Evolutionary conservation across 306 rosid genomes (phyloP), one percentile per base, ranked within the genome.

Genomic region (Carpinus viminea): DNA sequence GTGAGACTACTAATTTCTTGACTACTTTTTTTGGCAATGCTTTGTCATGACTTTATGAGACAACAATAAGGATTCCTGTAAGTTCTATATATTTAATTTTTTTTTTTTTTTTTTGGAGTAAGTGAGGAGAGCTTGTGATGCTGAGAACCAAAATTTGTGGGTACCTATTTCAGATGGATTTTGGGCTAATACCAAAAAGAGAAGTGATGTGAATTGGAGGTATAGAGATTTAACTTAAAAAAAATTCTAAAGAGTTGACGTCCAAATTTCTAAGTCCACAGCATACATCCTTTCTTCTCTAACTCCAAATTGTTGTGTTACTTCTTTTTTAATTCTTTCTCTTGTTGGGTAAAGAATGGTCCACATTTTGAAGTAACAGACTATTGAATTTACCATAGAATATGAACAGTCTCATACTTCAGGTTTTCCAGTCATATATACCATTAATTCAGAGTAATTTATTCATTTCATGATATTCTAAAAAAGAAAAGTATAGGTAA

Each of bases 391-490:
- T 17, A 66, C 8, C 36, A n/a, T 18, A 34, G 53, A 34, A 73
- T 48, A 71, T 21, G 18, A 52, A 73, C 15, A 34, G 74, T 66
- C 74, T 56, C 81, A 76, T 70, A 21, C 61, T 54, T 70, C 53
- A 50, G 8, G 50, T 45, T 53, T 61, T 76, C 70, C 43, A 66
- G 28, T 61, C 12, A 79, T 36, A 34, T 57, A 53, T 55, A 68
- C 70, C 72, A 56, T 48, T 10, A 55, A 66, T 24, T 38, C 12
- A n/a, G 12, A 38, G 48, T 8, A 8, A 66, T 7, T 8, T 66
- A 36, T 41, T 38, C 48, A 8, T 38, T 17, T 11, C 71, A 38
- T 8, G 15, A 66, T 38, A 17, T 4, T 38, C 24, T 38, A 61
- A 13, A 21, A 9, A 16, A 36, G 47, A 17, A 16, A 16, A 13